Evolutionary conservation across 345 rosid species (phyloP), one percentile per base, ranked within the genome.

Genomic region (Kandelia obovata): DNA sequence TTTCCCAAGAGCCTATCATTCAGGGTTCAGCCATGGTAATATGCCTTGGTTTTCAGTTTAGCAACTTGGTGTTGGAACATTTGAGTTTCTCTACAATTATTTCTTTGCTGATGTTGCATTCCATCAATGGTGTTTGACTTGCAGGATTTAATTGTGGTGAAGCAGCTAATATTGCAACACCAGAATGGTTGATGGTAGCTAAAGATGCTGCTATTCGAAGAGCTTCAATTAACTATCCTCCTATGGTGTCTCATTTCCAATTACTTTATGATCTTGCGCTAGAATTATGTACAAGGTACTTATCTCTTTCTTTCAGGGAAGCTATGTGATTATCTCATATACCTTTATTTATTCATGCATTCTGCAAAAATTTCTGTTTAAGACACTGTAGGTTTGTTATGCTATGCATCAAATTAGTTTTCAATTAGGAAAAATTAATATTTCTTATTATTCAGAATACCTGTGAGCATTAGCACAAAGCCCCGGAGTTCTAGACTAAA

Each of bases 241-340:
- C 99, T 10, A 95, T 95, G 99, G 98, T 95, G 75, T 95, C 98
- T 73, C 99, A 95, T 92, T 87, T 86, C 77, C 98, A 95, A 84
- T 81, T 95, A 77, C 99, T 95, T 66, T 95, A 92, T 82, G 99
- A 95, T 84, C 92, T 83, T 76, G 94, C 98, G 5, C 78, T 84
- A 55, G 89, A 92, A 75, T 71, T 87, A 65, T 81, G 88, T 83
- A 82, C 96, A 69, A 92, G 97, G 99, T 95, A 86, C 64, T 27
- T 21, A 28, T n/a, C 51, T 58, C 57, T 67, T 64, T 71, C 62
- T 67, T 58, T 73, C 49, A 7, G 63, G 32, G 19, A 53, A 49
- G 58, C 60, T 56, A 39, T 46, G 34, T 70, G 63, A 65, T 74
- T 66, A 35, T 63, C 0, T 58, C 26, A 34, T 23, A 21, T 56